Evolutionary conservation across 116 monocot species (phyloP), one percentile per base, ranked within the genome.

Genomic region (Dioscorea cayenensis): DNA sequence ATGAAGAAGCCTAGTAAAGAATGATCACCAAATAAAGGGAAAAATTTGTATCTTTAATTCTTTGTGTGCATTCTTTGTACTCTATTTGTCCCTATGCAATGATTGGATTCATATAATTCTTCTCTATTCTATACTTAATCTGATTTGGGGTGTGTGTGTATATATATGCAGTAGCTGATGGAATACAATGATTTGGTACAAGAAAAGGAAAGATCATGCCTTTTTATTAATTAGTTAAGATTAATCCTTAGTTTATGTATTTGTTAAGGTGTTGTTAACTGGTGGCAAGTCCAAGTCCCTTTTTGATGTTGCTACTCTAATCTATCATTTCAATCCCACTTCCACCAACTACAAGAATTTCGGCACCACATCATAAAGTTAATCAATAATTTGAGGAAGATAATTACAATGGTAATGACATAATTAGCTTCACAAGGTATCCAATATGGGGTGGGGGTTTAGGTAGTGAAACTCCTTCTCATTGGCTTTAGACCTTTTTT

Each of bases 311-410:
- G 16, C 55, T 55, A 55, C 55, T 55, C 55, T 16, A 55, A 55
- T 55, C 22, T 62, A 62, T 62, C 62, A 62, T 62, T 62, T 62
- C 62, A 21, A 23, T 62, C 62, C 62, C 62, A 62, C 62, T 62
- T 17, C 7, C 62, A 62, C 62, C 62, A 62, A 62, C 62, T 62
- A 23, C 21, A 20, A 20, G 25, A 62, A 62, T 27, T 62, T 62
- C 27, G 62, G 25, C 25, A 62, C 62, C 62, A 62, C 25, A 62
- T 62, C 20, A 23, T 27, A 62, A 23, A 62, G 62, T 2, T 11
- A 23, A 62, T 20, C 62, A 16, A 55, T n/a, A 55, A 55, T 55
- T 0, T 55, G n/a, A 32, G 32, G 32, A 62, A 23, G 23, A 62
- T 62, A 23, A 43, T 6, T 12, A 43, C 0, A 2, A 27, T 9